Evolutionary conservation across 1,284 basidiomycete species (phyloP), one percentile per base, ranked within the genome.

Genomic region (Anthracocystis setariae): DNA sequence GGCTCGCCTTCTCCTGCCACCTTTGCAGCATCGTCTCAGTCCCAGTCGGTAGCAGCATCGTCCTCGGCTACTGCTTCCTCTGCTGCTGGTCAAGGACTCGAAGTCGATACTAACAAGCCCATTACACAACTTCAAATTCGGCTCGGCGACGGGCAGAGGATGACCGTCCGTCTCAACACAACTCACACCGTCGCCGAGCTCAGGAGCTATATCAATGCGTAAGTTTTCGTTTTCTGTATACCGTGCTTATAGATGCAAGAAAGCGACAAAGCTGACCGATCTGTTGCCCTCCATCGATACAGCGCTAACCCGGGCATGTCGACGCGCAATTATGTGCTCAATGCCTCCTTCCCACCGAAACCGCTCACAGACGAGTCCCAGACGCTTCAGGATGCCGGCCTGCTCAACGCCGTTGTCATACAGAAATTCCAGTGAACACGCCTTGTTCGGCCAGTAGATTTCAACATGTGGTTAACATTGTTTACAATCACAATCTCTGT

Each of bases 61-160:
- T 49, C 69, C 2, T 73, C 86, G 37, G 60, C 63, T 18, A 55
- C 56, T 23, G 50, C 62, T 23, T 71, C 52, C 23, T 57, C 65
- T 20, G 32, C 84, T 84, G 47, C 83, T 85, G 59, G 61, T 44
- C 32, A 57, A 17, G 59, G 68, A n/a, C 65, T 96, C 81, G 88
- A 91, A 82, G 91, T 97, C 5, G 93, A 98, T 80, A 87, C 88
- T 75, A 87, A 85, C 18, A 86, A 88, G 82, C 94, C 94, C 1
- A 91, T 89, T 51, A 97, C 94, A 32, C 92, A 89, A 78, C 87
- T 98, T n/a, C 94, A 97, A 85, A 87, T 98, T 55, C 87, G 94
- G 46, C 83, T 98, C 45, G 91, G 90, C 10, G 94, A 97, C 84
- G 96, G 96, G 12, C 91, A 20, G 78, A 91, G 93, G 71, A 88